Conservation (phyloP, 176 grass and related monocot species). For the Triticum monococcum region DNA sequence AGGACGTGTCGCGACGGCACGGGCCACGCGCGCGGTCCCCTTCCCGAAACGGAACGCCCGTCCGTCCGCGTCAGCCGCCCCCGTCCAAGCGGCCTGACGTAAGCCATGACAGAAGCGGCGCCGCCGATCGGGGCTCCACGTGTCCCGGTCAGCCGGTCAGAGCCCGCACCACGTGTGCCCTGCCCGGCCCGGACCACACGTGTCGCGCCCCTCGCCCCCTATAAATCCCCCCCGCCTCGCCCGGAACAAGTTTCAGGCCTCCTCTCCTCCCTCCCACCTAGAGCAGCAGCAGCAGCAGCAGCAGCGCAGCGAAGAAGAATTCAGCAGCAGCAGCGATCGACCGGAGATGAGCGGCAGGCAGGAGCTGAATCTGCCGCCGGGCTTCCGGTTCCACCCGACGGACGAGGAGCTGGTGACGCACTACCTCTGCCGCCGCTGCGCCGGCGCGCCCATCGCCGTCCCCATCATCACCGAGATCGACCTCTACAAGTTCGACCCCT, state of each 20-base stretch:
- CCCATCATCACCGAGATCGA: slow-evolving; percentile 95
- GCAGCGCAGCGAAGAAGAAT: background rate
- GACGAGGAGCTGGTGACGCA: slow-evolving; percentile 92
- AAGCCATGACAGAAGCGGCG: slow-evolving; percentile 77
- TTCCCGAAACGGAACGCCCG: slow-evolving; percentile 51
- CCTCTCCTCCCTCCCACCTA: slow-evolving; percentile 25
- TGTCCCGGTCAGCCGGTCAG: slow-evolving; percentile 46
- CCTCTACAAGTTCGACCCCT: slow-evolving; percentile 94
- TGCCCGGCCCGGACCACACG: slow-evolving; percentile 36
- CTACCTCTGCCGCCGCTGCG: slow-evolving; percentile 94
- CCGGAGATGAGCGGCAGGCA: slow-evolving; percentile 40
- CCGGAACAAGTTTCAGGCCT: slow-evolving; percentile 66
- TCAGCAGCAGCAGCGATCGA: background rate
- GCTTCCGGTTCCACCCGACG: slow-evolving; percentile 98
- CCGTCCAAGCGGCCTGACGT: slow-evolving; percentile 60
- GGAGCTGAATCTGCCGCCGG: slow-evolving; percentile 74
- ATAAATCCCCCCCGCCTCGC: slow-evolving; percentile 60
- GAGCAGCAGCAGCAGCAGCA: background rate
- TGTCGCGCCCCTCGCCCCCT: slow-evolving; percentile 29
- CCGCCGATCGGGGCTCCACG: slow-evolving; percentile 45
- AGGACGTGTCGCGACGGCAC: slow-evolving; percentile 43
- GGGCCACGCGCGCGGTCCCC: slow-evolving; percentile 19
- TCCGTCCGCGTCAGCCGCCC: slow-evolving; percentile 32
- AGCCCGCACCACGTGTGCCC: slow-evolving; percentile 30
- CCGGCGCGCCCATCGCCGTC: slow-evolving; percentile 66